A percentile compares a stretch with the other conserved stretches of the same genome.
phyloP scores from a whole-genome alignment of 108 stramenopile genomes.

The Skeletonema tropicum region DNA sequence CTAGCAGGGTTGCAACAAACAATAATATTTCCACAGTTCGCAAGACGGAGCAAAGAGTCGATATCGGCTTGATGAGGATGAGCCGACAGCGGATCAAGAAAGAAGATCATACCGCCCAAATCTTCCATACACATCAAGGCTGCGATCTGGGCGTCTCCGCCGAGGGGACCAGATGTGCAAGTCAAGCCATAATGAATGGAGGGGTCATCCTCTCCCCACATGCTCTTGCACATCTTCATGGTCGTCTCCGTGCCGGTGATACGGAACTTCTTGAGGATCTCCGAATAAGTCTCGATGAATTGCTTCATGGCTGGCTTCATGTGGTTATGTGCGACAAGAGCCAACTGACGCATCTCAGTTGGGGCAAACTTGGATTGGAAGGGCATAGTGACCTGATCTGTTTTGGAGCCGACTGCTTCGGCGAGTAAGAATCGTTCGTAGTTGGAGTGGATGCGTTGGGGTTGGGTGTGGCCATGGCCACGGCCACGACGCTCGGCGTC shows the following conservation, averaged over 20 bases:
- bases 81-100: conserved; percentile 38
- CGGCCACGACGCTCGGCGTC: too few species aligned
- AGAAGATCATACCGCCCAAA: conserved; percentile 43
- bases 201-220: conserved; percentile 36
- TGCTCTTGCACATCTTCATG: conserved; percentile 31
- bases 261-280: conserved; percentile 40
- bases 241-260: conserved; percentile 46
- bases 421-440: not conserved
- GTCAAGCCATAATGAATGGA: conserved; percentile 32
- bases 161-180: conserved; percentile 44
- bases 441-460: too few species aligned
- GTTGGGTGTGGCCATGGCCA: too few species aligned
- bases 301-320: conserved; percentile 49
- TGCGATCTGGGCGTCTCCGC: conserved; percentile 46
- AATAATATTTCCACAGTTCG: conserved; percentile 35
- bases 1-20: conserved; percentile 31
- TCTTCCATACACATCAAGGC: conserved; percentile 38
- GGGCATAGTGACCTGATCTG: conserved; percentile 11
- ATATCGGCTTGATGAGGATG: conserved; percentile 49
- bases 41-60: conserved; percentile 39
- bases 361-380: conserved; percentile 23
- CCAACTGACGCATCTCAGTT: conserved; percentile 34
- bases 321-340: conserved; percentile 43
- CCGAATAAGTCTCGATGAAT: conserved; percentile 33
- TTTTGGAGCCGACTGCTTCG: not conserved